phyloP scores from a whole-genome alignment of 2,329 filamentous ascomycete species.

The Colletotrichum sp. region DNA sequence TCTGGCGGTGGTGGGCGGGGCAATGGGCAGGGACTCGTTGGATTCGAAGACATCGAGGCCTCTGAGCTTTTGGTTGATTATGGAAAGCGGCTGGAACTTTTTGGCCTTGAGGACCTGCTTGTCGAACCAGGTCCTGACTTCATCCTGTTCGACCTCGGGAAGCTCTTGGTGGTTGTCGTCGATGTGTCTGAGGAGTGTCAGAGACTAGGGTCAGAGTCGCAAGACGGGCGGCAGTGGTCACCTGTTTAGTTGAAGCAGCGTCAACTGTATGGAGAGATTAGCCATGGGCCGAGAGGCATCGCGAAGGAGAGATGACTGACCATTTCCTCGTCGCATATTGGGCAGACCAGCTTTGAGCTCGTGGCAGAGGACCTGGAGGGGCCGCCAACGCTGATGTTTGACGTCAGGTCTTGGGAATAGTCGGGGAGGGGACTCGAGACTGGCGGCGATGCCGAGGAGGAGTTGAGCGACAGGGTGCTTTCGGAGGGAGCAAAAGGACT shows the following conservation, averaged over 20 bases:
- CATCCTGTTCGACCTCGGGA: constrained; percentile 86
- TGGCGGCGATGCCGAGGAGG: constrained; percentile 69
- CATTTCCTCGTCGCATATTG: constrained; percentile 99
- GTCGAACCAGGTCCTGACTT: constrained; percentile 97
- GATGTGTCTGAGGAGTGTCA: constrained; percentile 54
- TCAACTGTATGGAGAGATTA: constrained; percentile 66
- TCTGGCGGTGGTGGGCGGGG: constrained; percentile 37
- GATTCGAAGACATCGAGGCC: constrained; percentile 94
- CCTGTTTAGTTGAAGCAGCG: constrained; percentile 89
- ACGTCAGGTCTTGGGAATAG: constrained; percentile 78
- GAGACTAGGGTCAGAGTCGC: constrained; percentile 2
- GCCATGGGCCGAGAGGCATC: not conserved
- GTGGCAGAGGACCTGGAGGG: constrained; percentile 61
- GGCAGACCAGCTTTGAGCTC: constrained; percentile 79
- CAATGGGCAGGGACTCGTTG: constrained; percentile 68
- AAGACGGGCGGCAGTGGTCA: constrained; percentile 28
- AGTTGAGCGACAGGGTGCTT: constrained; percentile 80
- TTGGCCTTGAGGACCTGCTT: constrained; percentile 93
- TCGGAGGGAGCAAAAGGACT: constrained; percentile 62
- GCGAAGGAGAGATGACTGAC: constrained; percentile 50
- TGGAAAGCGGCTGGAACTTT: constrained; percentile 87
- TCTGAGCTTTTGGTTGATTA: constrained; percentile 92
- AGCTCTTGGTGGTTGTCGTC: constrained; percentile 92
- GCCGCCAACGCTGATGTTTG: constrained; percentile 74
- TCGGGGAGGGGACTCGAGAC: constrained; percentile 68